Base-by-base conservation (phyloP, 2,329 filamentous ascomycete species). In the Verticillium tricorpus region DNA sequence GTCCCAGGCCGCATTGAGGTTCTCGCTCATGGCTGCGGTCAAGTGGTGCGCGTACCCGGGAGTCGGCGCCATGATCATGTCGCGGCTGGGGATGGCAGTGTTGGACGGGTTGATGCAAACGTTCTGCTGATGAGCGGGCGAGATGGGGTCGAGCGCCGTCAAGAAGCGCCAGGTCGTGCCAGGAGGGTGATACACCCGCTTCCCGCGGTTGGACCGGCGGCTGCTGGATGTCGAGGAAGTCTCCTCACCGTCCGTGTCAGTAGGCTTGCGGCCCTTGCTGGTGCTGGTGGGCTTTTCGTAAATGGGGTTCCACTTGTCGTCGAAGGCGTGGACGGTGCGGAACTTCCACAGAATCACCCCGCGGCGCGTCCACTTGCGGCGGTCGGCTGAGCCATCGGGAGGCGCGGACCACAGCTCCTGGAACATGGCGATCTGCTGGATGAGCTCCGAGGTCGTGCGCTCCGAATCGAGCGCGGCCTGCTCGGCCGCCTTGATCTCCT, bases 301-400 rank as follows among this genome's bases (percentile, higher is more conserved):
- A 15, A 62, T 63, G 2, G 76, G 77, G 64, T 77, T 76, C 66
- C 77, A 77, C 71, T 78, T 79, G 74, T 78, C 78, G 74, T 82
- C 73, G 58, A 74, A 66, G 62, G 71, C 73, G 67, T 79, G 77
- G 32, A 84, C 76, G 66, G 79, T 84, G 74, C 73, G 80, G 71
- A 89, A 89, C 2, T 85, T 85, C 86, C 86, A 89, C 40, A 89
- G 78, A 60, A 89, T 78, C 61, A 88, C 81, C 37, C 79, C 81
- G 58, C 85, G 82, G n/a, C 85, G 81, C 11, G 77, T 80, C 83
- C 85, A 88, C 67, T 76, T 72, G 59, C 67, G 63, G 66, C 54
- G 62, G 60, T 61, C 54, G 37, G 62, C 61, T 60, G 58, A 56
- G 70, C 71, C 75, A 62, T 79, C 77, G 6, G 80, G 80, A 4